Conservation (phyloP, 228 moss, liverwort and hornwort species). For the Sphagnum fallax region DNA sequence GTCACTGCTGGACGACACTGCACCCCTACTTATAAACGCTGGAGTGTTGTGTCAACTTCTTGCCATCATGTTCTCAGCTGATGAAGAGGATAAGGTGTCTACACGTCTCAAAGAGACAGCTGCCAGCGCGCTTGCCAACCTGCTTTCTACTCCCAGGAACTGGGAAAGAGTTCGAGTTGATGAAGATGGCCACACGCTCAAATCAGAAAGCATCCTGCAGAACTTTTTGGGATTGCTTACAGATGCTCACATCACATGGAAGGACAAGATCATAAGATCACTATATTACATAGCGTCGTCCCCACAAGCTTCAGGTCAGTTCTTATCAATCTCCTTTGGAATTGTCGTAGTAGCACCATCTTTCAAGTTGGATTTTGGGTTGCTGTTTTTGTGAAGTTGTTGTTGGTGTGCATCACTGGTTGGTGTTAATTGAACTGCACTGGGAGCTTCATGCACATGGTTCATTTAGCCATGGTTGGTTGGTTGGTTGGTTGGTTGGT, state of each 20-base stretch:
- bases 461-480: no score
- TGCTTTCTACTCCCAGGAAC: conserved; percentile 29
- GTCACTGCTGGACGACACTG: conserved; percentile 31
- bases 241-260: conserved; percentile 29
- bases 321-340: no score
- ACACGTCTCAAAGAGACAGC: conserved; percentile 34
- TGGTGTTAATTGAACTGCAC: no score
- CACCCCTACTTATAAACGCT: conserved; percentile 32
- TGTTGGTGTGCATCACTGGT: no score
- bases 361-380: no score
- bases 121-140: conserved; percentile 32
- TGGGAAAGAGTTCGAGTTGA: conserved; percentile 39
- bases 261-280: conserved; percentile 37
- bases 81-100: background rate
- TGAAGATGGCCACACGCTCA: conserved; percentile 30
- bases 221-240: conserved; percentile 38
- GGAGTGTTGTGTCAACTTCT: conserved; percentile 36
- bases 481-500: no score
- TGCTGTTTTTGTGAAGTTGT: no score
- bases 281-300: conserved; percentile 39
- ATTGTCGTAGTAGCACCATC: no score
- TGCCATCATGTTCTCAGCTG: conserved; percentile 28
- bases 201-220: conserved; percentile 28
- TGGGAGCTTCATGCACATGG: no score
- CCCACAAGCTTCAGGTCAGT: conserved; percentile 39